Conservation (phyloP, 306 rosid species). For the Glycine soja region DNA sequence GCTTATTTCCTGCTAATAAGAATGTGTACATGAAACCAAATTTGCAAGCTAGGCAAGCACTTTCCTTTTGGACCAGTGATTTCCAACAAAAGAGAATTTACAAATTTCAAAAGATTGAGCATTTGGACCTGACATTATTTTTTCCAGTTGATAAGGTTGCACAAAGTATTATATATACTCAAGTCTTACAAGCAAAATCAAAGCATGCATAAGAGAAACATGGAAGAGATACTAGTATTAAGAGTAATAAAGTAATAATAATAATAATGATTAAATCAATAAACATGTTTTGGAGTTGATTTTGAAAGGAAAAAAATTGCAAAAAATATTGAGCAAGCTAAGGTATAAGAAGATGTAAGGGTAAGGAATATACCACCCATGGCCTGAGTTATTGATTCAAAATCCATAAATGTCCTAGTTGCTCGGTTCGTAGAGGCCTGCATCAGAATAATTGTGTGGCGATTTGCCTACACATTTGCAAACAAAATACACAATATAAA, state of each 20-base stretch:
- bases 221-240: background rate
- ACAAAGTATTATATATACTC: background rate
- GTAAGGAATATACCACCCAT: background rate
- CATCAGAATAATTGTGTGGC: slow-evolving; percentile 1
- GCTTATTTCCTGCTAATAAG: background rate
- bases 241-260: background rate
- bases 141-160: background rate
- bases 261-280: background rate
- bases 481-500: background rate
- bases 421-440: slow-evolving; percentile 4
- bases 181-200: background rate
- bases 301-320: too few relatives aligned
- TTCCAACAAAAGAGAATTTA: background rate
- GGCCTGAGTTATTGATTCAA: slow-evolving; percentile 16
- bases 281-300: background rate
- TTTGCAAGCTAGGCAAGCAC: background rate
- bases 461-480: background rate
- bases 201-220: background rate
- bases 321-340: background rate
- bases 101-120: background rate
- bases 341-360: background rate
- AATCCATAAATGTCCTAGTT: slow-evolving; percentile 15
- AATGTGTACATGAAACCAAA: background rate
- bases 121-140: background rate
- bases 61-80: background rate